phyloP scores from a whole-genome alignment of 2,329 filamentous ascomycete genomes.

The Fusarium sterilihyphosum region DNA sequence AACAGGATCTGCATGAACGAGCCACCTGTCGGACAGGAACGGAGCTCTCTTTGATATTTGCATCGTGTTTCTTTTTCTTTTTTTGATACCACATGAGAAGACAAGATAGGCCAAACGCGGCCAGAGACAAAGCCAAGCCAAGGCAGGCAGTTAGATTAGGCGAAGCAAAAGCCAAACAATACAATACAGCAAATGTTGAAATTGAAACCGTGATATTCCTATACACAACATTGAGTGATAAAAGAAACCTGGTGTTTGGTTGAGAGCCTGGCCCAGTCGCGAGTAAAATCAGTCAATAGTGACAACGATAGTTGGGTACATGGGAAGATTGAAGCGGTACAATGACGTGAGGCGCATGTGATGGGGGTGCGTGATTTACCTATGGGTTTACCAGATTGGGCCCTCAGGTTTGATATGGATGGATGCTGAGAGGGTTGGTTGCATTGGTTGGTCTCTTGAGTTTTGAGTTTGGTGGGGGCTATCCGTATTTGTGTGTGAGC shows the following conservation, averaged over 20 bases:
- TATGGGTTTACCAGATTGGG: constrained; percentile 18
- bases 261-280: not conserved
- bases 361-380: constrained; percentile 33
- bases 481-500: constrained; percentile 11
- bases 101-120: constrained; percentile 23
- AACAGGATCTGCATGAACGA: constrained; percentile 40
- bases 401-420: not conserved
- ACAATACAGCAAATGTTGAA: constrained; percentile 42
- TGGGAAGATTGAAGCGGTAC: constrained; percentile 9
- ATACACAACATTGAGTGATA: constrained; percentile 1
- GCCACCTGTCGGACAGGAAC: constrained; percentile 31
- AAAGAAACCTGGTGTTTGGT: not conserved
- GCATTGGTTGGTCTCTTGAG: not conserved
- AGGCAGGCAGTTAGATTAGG: constrained; percentile 28
- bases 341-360: constrained; percentile 38
- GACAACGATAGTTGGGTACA: not conserved
- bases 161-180: constrained; percentile 37
- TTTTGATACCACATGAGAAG: constrained; percentile 43
- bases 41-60: constrained; percentile 40
- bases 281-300: not conserved
- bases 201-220: not conserved
- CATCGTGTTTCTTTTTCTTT: constrained; percentile 18
- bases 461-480: constrained; percentile 22
- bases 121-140: constrained; percentile 4
- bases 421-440: not conserved